These are phyloP conservation scores for Oryza rufipogon DNA, from an alignment of 176 grass and related monocot genomes.

Conservation along the genomic window DNA sequence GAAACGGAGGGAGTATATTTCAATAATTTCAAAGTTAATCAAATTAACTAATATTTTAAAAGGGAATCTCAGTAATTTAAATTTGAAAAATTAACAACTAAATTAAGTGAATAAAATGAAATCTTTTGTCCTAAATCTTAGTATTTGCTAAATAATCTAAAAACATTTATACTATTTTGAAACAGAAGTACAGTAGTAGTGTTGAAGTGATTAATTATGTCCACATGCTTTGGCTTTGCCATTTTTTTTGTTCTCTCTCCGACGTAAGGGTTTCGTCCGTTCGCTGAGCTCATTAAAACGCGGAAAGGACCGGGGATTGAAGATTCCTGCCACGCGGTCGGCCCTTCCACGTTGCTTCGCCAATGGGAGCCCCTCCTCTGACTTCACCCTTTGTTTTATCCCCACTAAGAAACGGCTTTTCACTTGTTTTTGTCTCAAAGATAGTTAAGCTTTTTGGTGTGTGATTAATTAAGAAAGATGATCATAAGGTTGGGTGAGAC, in stretches of 20 bases:
- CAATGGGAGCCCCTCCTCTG: not conserved
- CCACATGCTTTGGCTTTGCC: not conserved
- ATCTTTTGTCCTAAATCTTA: too few relatives aligned
- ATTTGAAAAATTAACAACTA: too few relatives aligned
- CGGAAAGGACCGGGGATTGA: not conserved
- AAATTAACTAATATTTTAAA: too few relatives aligned
- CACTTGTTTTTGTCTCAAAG: not conserved
- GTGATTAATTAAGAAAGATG: not conserved
- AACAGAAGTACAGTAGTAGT: too few relatives aligned
- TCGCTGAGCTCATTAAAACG: not conserved
- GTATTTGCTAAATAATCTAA: too few relatives aligned
- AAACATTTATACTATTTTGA: too few relatives aligned
- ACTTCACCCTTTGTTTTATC: not conserved
- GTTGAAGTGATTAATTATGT: too few relatives aligned
- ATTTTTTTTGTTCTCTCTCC: not conserved
- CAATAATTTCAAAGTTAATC: too few relatives aligned
- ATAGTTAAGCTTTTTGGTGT: not conserved
- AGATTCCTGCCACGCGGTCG: not conserved
- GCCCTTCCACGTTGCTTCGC: conserved; percentile 21
- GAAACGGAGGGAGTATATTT: too few relatives aligned
- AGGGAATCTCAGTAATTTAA: too few relatives aligned
- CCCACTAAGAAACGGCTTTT: not conserved
- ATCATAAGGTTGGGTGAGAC: not conserved
- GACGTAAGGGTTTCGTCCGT: not conserved
- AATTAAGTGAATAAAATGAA: too few relatives aligned